Evolutionary conservation across 139 green algal genomes (phyloP).

Genomic region (Picochlorum sp.): DNA sequence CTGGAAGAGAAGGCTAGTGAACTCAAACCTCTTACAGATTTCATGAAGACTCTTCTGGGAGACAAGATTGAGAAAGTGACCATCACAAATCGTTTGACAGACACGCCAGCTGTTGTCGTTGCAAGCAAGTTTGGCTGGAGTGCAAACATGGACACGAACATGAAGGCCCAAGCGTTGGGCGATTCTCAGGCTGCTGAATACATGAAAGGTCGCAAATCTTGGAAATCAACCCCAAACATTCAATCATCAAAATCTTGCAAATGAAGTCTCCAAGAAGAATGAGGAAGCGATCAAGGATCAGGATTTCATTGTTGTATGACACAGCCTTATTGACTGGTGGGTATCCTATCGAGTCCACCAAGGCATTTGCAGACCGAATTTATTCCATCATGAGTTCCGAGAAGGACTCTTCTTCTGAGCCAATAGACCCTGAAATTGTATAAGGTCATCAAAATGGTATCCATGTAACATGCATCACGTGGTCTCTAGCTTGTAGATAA

Average conservation of each 20-base stretch:
- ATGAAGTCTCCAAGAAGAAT: conserved; percentile 29
- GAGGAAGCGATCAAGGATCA: conserved; percentile 8
- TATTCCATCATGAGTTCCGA: conserved; percentile 16
- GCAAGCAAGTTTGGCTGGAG: conserved; percentile 95
- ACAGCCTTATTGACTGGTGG: conserved; percentile 73
- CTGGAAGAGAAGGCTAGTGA: conserved; percentile 44
- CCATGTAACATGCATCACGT: too few relatives aligned
- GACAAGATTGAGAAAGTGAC: conserved; percentile 73
- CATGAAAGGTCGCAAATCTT: conserved; percentile 90
- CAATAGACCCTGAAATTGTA: conserved; percentile 13
- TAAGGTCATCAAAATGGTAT: background rate
- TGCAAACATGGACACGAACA: conserved; percentile 97
- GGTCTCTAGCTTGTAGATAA: too few relatives aligned
- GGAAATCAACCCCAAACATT: conserved; percentile 92
- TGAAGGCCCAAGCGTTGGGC: conserved; percentile 77
- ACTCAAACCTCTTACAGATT: conserved; percentile 68
- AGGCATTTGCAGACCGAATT: conserved; percentile 59
- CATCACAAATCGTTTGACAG: conserved; percentile 66
- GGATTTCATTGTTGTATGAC: conserved; percentile 79
- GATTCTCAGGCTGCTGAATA: conserved; percentile 88
- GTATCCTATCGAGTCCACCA: conserved; percentile 56
- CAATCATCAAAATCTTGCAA: conserved; percentile 59
- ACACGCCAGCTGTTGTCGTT: conserved; percentile 89
- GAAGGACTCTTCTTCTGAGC: background rate
- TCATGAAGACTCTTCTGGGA: conserved; percentile 69